phyloP scores from a whole-genome alignment of 768 basidiomycete species.

The Tricholoma matsutake region DNA sequence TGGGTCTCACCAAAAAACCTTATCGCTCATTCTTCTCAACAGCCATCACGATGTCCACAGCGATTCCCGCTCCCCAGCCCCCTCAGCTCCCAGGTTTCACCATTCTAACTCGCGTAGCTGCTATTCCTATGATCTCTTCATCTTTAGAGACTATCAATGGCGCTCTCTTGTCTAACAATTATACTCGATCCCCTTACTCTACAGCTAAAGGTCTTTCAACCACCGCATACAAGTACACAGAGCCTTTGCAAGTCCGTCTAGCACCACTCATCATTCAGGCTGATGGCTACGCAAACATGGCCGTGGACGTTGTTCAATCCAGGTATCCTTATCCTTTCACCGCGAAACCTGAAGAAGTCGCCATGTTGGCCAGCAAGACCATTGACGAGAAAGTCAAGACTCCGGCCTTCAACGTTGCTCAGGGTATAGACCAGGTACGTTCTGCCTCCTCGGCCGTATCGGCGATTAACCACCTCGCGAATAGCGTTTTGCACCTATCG shows the following conservation, averaged over 20 bases:
- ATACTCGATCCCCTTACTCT: slow-evolving; percentile 63
- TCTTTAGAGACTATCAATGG: slow-evolving; percentile 57
- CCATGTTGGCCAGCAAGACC: slow-evolving; percentile 55
- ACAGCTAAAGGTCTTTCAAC: slow-evolving; percentile 60
- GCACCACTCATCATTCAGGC: slow-evolving; percentile 64
- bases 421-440: slow-evolving; percentile 70
- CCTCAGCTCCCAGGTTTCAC: slow-evolving; percentile 50
- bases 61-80: slow-evolving; percentile 4
- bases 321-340: slow-evolving; percentile 77
- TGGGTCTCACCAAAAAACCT: background rate
- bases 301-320: slow-evolving; percentile 68
- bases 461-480: slow-evolving; percentile 4
- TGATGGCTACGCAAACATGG: slow-evolving; percentile 70
- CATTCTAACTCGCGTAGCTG: slow-evolving; percentile 58
- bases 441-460: slow-evolving; percentile 11
- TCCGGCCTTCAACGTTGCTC: slow-evolving; percentile 59
- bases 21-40: slow-evolving; percentile 13
- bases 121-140: slow-evolving; percentile 71
- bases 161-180: slow-evolving; percentile 54
- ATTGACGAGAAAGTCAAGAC: slow-evolving; percentile 64
- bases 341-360: slow-evolving; percentile 69
- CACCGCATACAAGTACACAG: slow-evolving; percentile 58
- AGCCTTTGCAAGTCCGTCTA: slow-evolving; percentile 62
- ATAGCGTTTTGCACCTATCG: slow-evolving; percentile 70
- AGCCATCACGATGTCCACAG: slow-evolving; percentile 22